These are phyloP conservation scores for Sporormia fimetaria DNA, from an alignment of 495 filamentous ascomycete genomes.

Conservation along the genomic window DNA sequence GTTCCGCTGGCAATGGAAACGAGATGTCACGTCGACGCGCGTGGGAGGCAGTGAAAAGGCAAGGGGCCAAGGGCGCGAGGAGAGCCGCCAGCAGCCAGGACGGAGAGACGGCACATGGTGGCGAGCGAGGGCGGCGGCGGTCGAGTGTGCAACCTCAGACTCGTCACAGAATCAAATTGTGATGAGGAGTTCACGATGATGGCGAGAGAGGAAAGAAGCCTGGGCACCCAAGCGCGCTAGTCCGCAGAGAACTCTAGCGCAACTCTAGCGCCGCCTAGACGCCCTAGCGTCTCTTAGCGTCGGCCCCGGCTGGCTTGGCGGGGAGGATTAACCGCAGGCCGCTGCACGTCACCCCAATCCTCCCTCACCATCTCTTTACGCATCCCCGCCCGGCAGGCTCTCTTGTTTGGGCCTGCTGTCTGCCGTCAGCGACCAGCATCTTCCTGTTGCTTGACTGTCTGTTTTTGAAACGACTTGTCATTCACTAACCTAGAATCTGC, in stretches of 20 bases:
- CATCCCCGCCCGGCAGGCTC: constrained; percentile 2
- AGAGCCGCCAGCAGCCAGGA: constrained; percentile 8
- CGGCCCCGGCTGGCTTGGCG: too few relatives aligned
- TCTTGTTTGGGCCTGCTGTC: too few relatives aligned
- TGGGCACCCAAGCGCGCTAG: too few relatives aligned
- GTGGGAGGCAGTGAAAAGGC: constrained; percentile 7
- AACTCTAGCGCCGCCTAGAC: constrained; percentile 4
- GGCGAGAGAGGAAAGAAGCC: too few relatives aligned
- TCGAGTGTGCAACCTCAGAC: too few relatives aligned
- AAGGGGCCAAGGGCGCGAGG: too few relatives aligned
- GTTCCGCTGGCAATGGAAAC: not conserved
- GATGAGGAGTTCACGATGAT: too few relatives aligned
- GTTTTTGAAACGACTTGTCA: too few relatives aligned
- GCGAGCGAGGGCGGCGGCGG: too few relatives aligned
- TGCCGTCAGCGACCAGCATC: not conserved
- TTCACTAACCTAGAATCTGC: too few relatives aligned
- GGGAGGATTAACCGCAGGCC: constrained; percentile 16
- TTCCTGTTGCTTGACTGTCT: not conserved
- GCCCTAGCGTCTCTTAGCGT: constrained; percentile 1
- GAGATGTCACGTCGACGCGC: constrained; percentile 17
- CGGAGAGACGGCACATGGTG: not conserved
- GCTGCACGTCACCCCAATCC: constrained; percentile 12
- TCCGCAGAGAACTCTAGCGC: constrained; percentile 8
- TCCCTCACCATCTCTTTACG: not conserved
- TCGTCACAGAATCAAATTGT: too few relatives aligned